Conservation (phyloP, 306 rosid genomes). For the Lathyrus aphaca region DNA sequence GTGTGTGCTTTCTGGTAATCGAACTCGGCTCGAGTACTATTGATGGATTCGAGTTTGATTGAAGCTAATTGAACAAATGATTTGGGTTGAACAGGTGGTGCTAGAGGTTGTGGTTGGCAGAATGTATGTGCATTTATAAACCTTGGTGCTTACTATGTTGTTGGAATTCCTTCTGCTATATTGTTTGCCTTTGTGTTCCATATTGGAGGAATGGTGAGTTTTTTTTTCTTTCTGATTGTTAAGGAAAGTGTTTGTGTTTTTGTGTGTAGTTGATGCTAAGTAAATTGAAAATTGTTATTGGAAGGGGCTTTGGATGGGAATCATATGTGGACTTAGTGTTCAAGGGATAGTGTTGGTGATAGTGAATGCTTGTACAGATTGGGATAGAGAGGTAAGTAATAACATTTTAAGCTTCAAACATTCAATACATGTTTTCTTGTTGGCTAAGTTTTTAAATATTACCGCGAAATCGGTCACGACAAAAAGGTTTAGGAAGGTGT, state of each 20-base stretch:
- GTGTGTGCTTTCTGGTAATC: constrained; percentile 67
- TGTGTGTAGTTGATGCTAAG: background rate
- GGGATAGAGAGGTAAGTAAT: constrained; percentile 49
- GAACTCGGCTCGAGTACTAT: background rate
- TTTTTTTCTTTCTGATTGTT: constrained; percentile 17
- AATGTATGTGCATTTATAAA: constrained; percentile 60
- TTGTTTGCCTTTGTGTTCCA: constrained; percentile 56
- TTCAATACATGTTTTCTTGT: background rate
- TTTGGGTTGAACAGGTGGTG: constrained; percentile 52
- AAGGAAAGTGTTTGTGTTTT: background rate
- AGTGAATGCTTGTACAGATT: constrained; percentile 47
- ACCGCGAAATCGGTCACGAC: no score
- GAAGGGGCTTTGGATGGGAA: constrained; percentile 72
- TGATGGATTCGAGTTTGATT: background rate
- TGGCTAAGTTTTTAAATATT: no score
- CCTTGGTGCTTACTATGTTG: constrained; percentile 65
- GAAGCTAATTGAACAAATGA: background rate
- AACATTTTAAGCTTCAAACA: no score
- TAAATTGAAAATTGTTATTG: constrained; percentile 1
- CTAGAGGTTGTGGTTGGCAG: constrained; percentile 83
- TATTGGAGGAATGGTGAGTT: constrained; percentile 62
- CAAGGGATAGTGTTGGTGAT: constrained; percentile 51
- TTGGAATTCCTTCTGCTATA: constrained; percentile 62
- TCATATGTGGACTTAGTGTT: constrained; percentile 62
- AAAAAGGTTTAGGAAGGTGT: no score